These are phyloP conservation scores for Globisporangium cylindrosporum DNA, from an alignment of 352 stramenopile species.

Conservation along the genomic window DNA sequence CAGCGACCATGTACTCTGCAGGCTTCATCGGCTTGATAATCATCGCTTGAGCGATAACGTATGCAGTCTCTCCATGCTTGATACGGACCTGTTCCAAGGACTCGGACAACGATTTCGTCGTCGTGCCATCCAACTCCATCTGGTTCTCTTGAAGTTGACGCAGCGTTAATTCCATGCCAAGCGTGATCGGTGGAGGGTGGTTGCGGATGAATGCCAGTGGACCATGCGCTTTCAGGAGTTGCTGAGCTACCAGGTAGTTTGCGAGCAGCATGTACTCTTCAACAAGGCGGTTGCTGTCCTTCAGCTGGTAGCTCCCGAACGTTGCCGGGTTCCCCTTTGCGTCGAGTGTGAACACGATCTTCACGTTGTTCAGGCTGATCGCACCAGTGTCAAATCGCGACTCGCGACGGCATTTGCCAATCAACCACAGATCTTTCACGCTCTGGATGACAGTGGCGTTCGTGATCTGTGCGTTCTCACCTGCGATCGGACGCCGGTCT, in stretches of 20 bases:
- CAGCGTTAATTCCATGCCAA: slow-evolving; percentile 44
- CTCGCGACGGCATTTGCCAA: slow-evolving; percentile 64
- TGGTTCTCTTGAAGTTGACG: slow-evolving; percentile 42
- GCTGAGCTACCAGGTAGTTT: slow-evolving; percentile 97
- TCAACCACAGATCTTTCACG: slow-evolving; percentile 63
- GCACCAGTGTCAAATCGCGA: slow-evolving; percentile 92
- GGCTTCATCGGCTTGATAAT: slow-evolving; percentile 94
- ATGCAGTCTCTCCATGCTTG: slow-evolving; percentile 71
- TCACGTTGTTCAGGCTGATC: slow-evolving; percentile 90
- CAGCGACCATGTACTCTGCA: slow-evolving; percentile 92
- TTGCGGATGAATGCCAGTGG: slow-evolving; percentile 89
- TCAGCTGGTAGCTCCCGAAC: slow-evolving; percentile 89
- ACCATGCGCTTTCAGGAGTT: slow-evolving; percentile 88
- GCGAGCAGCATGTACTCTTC: slow-evolving; percentile 99
- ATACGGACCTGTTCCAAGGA: slow-evolving; percentile 81
- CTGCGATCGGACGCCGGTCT: slow-evolving; percentile 39
- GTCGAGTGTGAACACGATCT: slow-evolving; percentile 94
- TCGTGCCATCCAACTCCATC: slow-evolving; percentile 82
- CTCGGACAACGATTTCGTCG: slow-evolving; percentile 76
- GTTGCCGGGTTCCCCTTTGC: slow-evolving; percentile 87
- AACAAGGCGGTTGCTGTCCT: slow-evolving; percentile 93
- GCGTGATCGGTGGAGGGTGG: slow-evolving; percentile 76
- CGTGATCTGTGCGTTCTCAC: slow-evolving; percentile 46
- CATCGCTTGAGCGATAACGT: slow-evolving; percentile 90
- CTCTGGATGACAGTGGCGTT: slow-evolving; percentile 57